phyloP scores from a whole-genome alignment of 768 basidiomycete genomes.

The Tulasnella sp. region DNA sequence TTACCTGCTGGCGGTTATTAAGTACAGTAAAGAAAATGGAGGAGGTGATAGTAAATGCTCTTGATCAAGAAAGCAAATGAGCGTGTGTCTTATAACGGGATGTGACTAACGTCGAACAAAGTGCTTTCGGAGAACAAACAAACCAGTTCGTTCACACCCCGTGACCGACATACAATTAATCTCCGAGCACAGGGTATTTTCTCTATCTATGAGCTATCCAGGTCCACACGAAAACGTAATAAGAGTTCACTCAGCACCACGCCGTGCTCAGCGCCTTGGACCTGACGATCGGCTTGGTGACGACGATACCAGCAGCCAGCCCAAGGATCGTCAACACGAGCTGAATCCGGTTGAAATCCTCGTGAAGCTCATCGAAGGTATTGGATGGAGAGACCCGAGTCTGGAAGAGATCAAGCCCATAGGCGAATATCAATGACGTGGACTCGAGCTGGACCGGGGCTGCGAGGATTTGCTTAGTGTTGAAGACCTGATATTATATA shows the following conservation, averaged over 20 bases:
- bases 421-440: slow-evolving; percentile 77
- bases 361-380: slow-evolving; percentile 86
- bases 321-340: slow-evolving; percentile 71
- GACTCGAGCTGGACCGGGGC: slow-evolving; percentile 84
- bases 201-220: too few relatives aligned
- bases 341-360: slow-evolving; percentile 89
- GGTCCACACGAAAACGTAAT: too few relatives aligned
- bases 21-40: too few relatives aligned
- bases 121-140: too few relatives aligned
- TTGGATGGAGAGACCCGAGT: slow-evolving; percentile 77
- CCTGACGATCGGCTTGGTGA: slow-evolving; percentile 72
- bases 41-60: too few relatives aligned
- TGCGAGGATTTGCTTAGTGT: slow-evolving; percentile 57
- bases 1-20: too few relatives aligned
- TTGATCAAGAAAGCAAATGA: too few relatives aligned
- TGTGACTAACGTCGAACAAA: too few relatives aligned
- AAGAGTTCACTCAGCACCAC: slow-evolving; percentile 42
- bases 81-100: too few relatives aligned
- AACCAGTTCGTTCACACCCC: too few relatives aligned
- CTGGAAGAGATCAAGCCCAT: slow-evolving; percentile 83
- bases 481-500: slow-evolving; percentile 26
- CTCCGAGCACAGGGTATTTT: too few relatives aligned
- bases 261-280: slow-evolving; percentile 54
- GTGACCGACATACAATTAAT: too few relatives aligned
- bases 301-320: slow-evolving; percentile 60